These are phyloP conservation scores for Alternaria dauci DNA, from an alignment of 2,329 filamentous ascomycete species.

Conservation along the genomic window DNA sequence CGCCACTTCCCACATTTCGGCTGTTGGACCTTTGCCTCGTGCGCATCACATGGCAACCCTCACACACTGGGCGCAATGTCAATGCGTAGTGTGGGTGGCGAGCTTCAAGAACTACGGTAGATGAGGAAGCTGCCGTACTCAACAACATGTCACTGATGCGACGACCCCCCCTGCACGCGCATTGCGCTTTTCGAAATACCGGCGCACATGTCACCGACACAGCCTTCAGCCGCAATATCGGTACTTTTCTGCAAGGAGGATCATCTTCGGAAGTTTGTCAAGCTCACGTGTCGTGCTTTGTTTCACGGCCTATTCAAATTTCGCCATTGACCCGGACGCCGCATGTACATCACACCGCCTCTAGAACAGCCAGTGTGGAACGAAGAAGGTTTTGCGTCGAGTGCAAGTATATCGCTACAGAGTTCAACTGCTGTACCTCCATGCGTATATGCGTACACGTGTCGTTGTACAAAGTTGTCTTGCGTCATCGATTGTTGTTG, in stretches of 20 bases:
- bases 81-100: not conserved
- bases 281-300: constrained; percentile 9
- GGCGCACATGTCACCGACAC: not conserved
- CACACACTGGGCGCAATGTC: constrained; percentile 8
- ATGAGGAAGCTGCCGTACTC: not conserved
- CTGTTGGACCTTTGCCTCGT: constrained; percentile 11
- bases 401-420: not conserved
- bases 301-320: constrained; percentile 10
- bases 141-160: constrained; percentile 7
- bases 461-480: constrained; percentile 12
- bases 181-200: not conserved
- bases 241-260: constrained; percentile 9
- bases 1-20: constrained; percentile 15
- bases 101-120: not conserved
- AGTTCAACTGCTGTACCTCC: constrained; percentile 6
- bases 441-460: constrained; percentile 13
- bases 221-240: not conserved
- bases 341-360: constrained; percentile 5
- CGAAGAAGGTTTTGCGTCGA: not conserved
- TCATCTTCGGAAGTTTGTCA: constrained; percentile 5
- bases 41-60: constrained; percentile 14
- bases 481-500: constrained; percentile 11
- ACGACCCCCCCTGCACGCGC: not conserved
- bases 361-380: not conserved
- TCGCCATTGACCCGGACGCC: not conserved